Percentiles rank a stretch among this genome's conserved stretches.
phyloP scores from a whole-genome alignment of 164 flowering plant genomes.

The Protea cynaroides region DNA sequence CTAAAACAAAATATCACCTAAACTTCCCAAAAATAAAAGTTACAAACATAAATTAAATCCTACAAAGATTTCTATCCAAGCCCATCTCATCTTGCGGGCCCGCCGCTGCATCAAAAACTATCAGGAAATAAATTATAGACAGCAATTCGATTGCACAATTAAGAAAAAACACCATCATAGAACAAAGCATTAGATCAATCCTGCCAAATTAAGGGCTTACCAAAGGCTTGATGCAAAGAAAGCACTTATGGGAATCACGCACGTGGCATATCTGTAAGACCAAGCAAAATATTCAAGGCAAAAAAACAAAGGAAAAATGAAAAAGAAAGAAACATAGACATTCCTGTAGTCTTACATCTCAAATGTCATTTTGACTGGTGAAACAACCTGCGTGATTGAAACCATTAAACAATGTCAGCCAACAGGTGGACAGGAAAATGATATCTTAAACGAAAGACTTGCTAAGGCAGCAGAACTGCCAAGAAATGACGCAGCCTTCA shows the following conservation, averaged over 20 bases:
- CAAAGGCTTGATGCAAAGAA: conserved; percentile 96
- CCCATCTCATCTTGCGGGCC: too few species aligned
- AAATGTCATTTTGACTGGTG: conserved; percentile 97
- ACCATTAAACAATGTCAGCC: conserved; percentile 2
- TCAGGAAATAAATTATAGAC: neutral
- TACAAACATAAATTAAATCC: too few species aligned
- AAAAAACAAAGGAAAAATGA: neutral
- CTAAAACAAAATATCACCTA: too few species aligned
- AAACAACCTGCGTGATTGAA: conserved; percentile 60
- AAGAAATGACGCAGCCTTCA: neutral
- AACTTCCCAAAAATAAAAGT: too few species aligned
- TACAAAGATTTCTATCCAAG: too few species aligned
- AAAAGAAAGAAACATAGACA: neutral
- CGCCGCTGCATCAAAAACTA: too few species aligned
- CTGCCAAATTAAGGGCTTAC: conserved; percentile 40
- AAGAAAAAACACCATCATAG: neutral
- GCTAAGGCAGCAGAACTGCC: neutral
- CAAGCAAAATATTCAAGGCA: conserved; percentile 6
- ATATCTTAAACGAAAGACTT: neutral
- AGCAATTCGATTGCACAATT: neutral
- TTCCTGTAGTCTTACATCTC: conserved; percentile 61
- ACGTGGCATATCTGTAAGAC: conserved; percentile 74
- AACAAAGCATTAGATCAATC: neutral
- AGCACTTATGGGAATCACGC: conserved; percentile 96
- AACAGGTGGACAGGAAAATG: neutral